Evolutionary conservation across 2,329 filamentous ascomycete genomes (phyloP).

Genomic region (Pseudogymnoascus sp.): DNA sequence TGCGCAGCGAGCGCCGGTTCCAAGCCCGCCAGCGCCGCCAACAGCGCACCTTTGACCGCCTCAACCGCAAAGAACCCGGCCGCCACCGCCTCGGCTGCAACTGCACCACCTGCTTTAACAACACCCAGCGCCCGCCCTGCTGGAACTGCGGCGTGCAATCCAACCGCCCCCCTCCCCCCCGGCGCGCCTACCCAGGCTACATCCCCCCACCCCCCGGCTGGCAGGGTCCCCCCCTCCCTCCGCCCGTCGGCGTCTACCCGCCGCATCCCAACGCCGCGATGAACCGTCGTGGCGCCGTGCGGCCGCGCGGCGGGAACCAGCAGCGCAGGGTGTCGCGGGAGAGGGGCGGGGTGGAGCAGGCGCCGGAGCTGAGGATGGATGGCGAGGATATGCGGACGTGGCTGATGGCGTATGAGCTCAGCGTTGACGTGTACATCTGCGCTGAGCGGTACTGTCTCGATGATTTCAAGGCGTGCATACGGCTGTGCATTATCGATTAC

Average conservation of each 20-base stretch:
- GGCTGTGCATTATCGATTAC: constrained; percentile 37
- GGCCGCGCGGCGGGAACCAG: constrained; percentile 15
- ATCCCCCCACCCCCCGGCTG: background rate
- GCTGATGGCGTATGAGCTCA: constrained; percentile 38
- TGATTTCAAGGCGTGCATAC: constrained; percentile 35
- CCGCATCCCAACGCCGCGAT: background rate
- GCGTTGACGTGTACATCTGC: constrained; percentile 41
- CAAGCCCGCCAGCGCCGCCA: too few species aligned
- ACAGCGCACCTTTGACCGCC: too few species aligned
- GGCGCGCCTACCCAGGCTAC: constrained; percentile 15
- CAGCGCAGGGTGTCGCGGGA: constrained; percentile 17
- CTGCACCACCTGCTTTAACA: too few species aligned
- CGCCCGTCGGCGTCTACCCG: constrained; percentile 13
- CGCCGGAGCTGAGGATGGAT: constrained; percentile 25
- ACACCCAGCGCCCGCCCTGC: too few species aligned
- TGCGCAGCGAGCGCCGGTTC: too few species aligned
- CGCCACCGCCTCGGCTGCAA: too few species aligned
- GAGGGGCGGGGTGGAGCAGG: constrained; percentile 13
- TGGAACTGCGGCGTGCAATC: too few species aligned
- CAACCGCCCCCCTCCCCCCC: constrained; percentile 19
- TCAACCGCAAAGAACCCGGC: too few species aligned
- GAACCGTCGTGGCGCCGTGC: constrained; percentile 15
- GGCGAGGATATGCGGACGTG: constrained; percentile 39
- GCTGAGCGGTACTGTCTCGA: constrained; percentile 40
- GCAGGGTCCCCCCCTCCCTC: constrained; percentile 13